Percentiles rank a stretch among this genome's conserved stretches.
phyloP scores from a whole-genome alignment of 495 filamentous ascomycete species.

The Penicillium canescens region DNA sequence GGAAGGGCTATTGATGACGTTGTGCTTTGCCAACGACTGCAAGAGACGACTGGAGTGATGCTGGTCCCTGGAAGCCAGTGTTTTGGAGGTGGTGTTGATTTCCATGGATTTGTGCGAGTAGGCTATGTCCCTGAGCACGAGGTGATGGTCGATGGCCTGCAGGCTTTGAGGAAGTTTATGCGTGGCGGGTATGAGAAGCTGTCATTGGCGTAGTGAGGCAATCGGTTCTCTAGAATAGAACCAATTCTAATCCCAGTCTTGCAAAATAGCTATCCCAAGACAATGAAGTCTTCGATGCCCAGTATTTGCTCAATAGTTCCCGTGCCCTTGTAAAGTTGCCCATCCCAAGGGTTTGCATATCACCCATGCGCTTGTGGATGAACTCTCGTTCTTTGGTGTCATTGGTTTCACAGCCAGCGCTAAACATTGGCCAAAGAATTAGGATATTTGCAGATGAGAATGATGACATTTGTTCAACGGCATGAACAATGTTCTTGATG shows the following conservation, averaged over 20 bases:
- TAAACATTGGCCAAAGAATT: constrained; percentile 38
- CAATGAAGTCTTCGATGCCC: constrained; percentile 18
- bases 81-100: constrained; percentile 70
- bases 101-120: constrained; percentile 74
- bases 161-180: constrained; percentile 63
- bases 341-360: constrained; percentile 34
- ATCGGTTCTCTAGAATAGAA: constrained; percentile 22
- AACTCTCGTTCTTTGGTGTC: constrained; percentile 12
- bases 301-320: constrained; percentile 20
- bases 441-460: constrained; percentile 32
- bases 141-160: constrained; percentile 64
- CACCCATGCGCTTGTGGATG: constrained; percentile 28
- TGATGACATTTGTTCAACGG: constrained; percentile 17
- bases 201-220: not conserved
- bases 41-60: constrained; percentile 72
- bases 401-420: constrained; percentile 34
- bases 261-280: constrained; percentile 30
- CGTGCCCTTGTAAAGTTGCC: constrained; percentile 35
- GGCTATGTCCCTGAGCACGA: constrained; percentile 72
- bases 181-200: constrained; percentile 50
- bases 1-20: constrained; percentile 69
- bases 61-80: constrained; percentile 72
- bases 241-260: constrained; percentile 23
- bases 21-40: constrained; percentile 64
- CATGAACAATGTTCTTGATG: constrained; percentile 21